Conservation (phyloP, 305 asterid species). For the Plantago coronopus region DNA sequence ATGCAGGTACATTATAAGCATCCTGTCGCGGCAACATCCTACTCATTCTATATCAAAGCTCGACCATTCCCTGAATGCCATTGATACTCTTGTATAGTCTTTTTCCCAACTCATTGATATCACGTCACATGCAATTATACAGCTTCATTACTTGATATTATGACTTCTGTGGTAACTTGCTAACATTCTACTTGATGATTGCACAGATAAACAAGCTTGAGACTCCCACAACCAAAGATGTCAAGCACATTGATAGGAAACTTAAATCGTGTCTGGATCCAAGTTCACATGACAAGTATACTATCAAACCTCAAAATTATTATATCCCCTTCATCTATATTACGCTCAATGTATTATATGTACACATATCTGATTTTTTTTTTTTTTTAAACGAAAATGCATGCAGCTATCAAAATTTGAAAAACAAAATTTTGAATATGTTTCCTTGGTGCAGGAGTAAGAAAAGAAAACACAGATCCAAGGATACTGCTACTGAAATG, state of each 20-base stretch:
- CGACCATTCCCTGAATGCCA: slow-evolving; percentile 34
- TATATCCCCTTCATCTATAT: not conserved
- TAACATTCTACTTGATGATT: slow-evolving; percentile 13
- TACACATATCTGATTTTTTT: no score
- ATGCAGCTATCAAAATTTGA: no score
- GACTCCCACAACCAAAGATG: slow-evolving; percentile 70
- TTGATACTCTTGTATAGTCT: slow-evolving; percentile 60
- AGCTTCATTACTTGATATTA: not conserved
- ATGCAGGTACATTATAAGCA: slow-evolving; percentile 56
- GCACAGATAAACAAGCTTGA: slow-evolving; percentile 69
- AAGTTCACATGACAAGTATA: slow-evolving; percentile 78
- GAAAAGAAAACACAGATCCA: slow-evolving; percentile 88
- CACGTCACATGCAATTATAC: not conserved
- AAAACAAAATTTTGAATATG: not conserved
- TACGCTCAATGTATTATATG: not conserved
- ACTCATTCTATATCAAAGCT: slow-evolving; percentile 49
- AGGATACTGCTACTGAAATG: slow-evolving; percentile 51
- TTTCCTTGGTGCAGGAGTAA: slow-evolving; percentile 65
- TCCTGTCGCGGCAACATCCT: slow-evolving; percentile 64
- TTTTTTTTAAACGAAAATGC: no score
- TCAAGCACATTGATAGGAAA: slow-evolving; percentile 92
- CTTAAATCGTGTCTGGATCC: slow-evolving; percentile 91
- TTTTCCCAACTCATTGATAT: not conserved
- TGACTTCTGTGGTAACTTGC: not conserved
- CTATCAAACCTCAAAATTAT: slow-evolving; percentile 14